Conservation (phyloP, 2,329 filamentous ascomycete species). For the Colletotrichum gloeosporioides region DNA sequence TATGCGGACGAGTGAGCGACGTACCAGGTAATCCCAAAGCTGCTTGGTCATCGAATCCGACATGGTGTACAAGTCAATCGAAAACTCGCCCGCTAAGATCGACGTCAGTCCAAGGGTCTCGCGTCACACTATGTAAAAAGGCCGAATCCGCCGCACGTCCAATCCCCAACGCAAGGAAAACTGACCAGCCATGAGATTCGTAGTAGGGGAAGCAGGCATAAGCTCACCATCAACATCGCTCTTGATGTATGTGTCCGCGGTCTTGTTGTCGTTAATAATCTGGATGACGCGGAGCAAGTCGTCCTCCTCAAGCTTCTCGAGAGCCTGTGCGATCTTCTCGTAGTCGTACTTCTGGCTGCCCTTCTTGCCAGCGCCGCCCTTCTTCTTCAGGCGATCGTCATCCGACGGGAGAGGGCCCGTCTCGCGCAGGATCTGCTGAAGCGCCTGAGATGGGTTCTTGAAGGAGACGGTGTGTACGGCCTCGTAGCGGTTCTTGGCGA, state of each 20-base stretch:
- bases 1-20: background rate
- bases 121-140: background rate
- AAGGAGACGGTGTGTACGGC: slow-evolving; percentile 81
- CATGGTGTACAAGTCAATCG: slow-evolving; percentile 97
- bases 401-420: slow-evolving; percentile 85
- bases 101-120: slow-evolving; percentile 37
- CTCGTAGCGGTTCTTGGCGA: slow-evolving; percentile 81
- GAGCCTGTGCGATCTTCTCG: slow-evolving; percentile 93
- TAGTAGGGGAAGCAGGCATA: slow-evolving; percentile 37
- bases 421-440: slow-evolving; percentile 80
- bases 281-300: slow-evolving; percentile 94
- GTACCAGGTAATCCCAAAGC: slow-evolving; percentile 86
- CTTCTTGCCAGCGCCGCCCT: slow-evolving; percentile 78
- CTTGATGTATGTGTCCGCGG: slow-evolving; percentile 91
- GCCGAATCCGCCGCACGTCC: background rate
- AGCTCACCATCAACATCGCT: slow-evolving; percentile 89
- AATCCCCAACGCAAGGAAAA: slow-evolving; percentile 17
- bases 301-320: slow-evolving; percentile 90
- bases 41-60: slow-evolving; percentile 88
- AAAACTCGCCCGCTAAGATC: slow-evolving; percentile 87
- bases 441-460: slow-evolving; percentile 89
- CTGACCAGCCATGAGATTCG: slow-evolving; percentile 19
- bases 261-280: slow-evolving; percentile 98
- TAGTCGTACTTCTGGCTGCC: slow-evolving; percentile 80
- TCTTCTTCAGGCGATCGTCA: slow-evolving; percentile 61